These are phyloP conservation scores for Ramalina intermedia DNA, from an alignment of 495 filamentous ascomycete genomes.

Conservation along the genomic window DNA sequence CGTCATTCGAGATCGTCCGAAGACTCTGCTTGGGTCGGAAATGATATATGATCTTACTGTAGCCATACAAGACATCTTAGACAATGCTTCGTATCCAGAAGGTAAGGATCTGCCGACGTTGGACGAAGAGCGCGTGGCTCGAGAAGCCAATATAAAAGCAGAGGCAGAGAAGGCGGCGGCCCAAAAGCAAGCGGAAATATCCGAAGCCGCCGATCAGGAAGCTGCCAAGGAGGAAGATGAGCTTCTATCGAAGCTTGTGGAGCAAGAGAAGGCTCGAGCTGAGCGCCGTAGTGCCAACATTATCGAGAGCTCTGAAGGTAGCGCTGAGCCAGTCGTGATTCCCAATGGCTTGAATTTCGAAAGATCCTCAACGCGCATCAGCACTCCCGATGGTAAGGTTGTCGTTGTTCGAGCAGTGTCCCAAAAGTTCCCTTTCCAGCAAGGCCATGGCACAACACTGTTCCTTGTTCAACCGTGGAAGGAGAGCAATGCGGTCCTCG, in stretches of 20 bases:
- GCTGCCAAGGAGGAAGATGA: slow-evolving; percentile 57
- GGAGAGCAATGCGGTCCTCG: background rate
- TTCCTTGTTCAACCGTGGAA: slow-evolving; percentile 7
- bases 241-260: slow-evolving; percentile 55
- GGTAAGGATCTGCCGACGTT: slow-evolving; percentile 67
- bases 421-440: slow-evolving; percentile 41
- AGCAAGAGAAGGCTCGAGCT: slow-evolving; percentile 40
- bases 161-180: slow-evolving; percentile 32
- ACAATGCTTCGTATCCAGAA: slow-evolving; percentile 64
- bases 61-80: slow-evolving; percentile 71
- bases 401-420: slow-evolving; percentile 50
- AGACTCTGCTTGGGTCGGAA: slow-evolving; percentile 55
- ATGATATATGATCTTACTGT: slow-evolving; percentile 86
- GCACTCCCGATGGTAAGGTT: slow-evolving; percentile 38
- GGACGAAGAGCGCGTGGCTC: slow-evolving; percentile 69
- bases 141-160: slow-evolving; percentile 39
- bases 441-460: slow-evolving; percentile 27
- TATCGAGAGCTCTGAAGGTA: slow-evolving; percentile 1
- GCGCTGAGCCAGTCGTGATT: slow-evolving; percentile 19
- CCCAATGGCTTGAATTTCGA: slow-evolving; percentile 52
- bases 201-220: slow-evolving; percentile 27
- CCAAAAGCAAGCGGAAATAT: slow-evolving; percentile 20
- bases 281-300: slow-evolving; percentile 24
- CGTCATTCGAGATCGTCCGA: slow-evolving; percentile 54
- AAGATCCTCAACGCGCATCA: slow-evolving; percentile 41